Evolutionary conservation across 2,329 filamentous ascomycete species (phyloP).

Genomic region (Diaporthe helianthi): DNA sequence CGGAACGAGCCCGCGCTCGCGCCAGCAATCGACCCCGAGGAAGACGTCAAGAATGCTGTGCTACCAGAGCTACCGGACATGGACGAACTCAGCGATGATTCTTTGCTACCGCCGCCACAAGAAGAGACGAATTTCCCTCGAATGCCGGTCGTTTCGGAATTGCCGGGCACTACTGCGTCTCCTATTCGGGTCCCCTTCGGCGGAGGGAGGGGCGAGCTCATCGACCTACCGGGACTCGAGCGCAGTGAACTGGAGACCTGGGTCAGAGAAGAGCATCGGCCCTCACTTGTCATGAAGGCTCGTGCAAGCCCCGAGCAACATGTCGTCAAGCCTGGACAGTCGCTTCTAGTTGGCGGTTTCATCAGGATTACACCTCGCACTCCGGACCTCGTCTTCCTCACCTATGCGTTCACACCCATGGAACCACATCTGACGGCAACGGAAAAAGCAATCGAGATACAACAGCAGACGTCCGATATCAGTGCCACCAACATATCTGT

Average conservation of each 20-base stretch:
- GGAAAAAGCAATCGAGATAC: constrained; percentile 78
- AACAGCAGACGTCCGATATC: constrained; percentile 66
- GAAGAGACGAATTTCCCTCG: constrained; percentile 77
- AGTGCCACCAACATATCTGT: constrained; percentile 69
- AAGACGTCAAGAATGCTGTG: constrained; percentile 23
- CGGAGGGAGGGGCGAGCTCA: constrained; percentile 83
- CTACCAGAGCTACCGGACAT: constrained; percentile 35
- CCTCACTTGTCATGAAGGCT: constrained; percentile 78
- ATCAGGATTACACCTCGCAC: constrained; percentile 83
- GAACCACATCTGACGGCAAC: constrained; percentile 78
- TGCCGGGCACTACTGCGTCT: constrained; percentile 93
- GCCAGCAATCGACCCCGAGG: constrained; percentile 33
- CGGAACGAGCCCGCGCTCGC: constrained; percentile 39
- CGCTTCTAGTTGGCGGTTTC: constrained; percentile 83
- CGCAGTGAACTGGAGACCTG: constrained; percentile 76
- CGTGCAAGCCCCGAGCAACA: constrained; percentile 77
- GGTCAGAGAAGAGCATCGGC: constrained; percentile 70
- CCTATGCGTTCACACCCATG: constrained; percentile 88
- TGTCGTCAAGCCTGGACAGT: constrained; percentile 77
- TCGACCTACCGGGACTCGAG: constrained; percentile 87
- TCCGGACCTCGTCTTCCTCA: constrained; percentile 70
- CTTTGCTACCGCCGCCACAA: constrained; percentile 79
- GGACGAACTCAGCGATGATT: constrained; percentile 47
- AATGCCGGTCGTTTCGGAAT: constrained; percentile 84
- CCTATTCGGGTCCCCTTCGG: constrained; percentile 94